Conservation (phyloP, 139 green algal genomes). For the Asterochloris erici region DNA sequence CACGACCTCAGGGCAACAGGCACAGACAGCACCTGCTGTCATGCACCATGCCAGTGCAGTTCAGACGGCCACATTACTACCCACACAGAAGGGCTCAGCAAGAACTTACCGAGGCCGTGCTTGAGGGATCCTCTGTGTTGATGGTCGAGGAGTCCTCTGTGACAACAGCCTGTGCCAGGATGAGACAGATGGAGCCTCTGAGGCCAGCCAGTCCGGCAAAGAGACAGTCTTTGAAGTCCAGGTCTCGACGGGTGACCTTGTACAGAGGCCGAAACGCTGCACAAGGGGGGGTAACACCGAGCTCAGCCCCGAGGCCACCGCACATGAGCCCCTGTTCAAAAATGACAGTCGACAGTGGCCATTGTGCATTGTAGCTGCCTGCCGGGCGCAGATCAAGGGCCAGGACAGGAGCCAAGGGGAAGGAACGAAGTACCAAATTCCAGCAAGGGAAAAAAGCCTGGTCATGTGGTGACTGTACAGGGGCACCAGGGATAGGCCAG, state of each 20-base stretch:
- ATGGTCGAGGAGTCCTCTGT: background rate
- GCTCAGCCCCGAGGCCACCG: background rate
- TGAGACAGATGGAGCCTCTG: conserved; percentile 77
- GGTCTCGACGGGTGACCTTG: background rate
- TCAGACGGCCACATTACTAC: background rate
- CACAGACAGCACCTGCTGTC: no score
- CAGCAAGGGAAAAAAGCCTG: background rate
- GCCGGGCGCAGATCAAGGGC: background rate
- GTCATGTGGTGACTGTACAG: background rate
- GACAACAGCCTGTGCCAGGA: conserved; percentile 69
- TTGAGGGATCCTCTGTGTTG: background rate
- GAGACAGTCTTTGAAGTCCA: conserved; percentile 47
- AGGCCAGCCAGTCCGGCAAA: conserved; percentile 67
- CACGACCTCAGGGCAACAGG: no score
- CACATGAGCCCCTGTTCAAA: background rate
- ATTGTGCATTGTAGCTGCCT: background rate
- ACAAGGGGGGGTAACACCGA: background rate
- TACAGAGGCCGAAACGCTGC: conserved; percentile 31
- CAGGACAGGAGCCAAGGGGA: background rate
- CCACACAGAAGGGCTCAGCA: background rate
- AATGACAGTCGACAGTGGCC: background rate
- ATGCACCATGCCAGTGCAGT: background rate
- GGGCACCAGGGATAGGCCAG: background rate
- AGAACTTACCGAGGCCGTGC: no score
- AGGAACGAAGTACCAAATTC: background rate